Conservation (phyloP, 2,329 filamentous ascomycete species). For the Zasmidium cellare region DNA sequence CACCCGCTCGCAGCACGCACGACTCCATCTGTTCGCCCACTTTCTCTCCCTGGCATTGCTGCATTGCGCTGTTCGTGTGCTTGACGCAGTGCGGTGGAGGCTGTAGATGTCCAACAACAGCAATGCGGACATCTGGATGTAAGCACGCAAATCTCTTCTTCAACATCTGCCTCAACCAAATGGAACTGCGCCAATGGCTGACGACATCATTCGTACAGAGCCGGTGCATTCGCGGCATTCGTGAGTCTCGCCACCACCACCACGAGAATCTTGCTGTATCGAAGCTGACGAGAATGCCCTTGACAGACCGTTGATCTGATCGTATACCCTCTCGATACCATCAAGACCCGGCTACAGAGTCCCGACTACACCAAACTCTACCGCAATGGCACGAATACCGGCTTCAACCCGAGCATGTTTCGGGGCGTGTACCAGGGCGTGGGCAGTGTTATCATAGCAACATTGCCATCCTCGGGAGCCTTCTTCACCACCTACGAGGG, state of each 20-base stretch:
- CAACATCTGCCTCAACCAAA: background rate
- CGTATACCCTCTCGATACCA: conserved; percentile 79
- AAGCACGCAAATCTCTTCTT: background rate
- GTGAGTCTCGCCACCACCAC: background rate
- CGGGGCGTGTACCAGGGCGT: conserved; percentile 84
- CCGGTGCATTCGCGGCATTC: conserved; percentile 12
- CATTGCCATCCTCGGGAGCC: conserved; percentile 81
- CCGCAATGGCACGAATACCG: conserved; percentile 56
- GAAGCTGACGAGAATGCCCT: background rate
- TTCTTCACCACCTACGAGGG: conserved; percentile 92
- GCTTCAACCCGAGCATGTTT: conserved; percentile 59
- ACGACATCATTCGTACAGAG: background rate
- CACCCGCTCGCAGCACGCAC: background rate
- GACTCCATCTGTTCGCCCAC: background rate
- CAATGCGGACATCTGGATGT: conserved; percentile 15
- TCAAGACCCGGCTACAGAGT: conserved; percentile 84
- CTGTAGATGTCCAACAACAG: conserved; percentile 12
- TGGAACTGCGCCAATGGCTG: background rate
- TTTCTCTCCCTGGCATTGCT: background rate
- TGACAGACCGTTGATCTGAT: conserved; percentile 71
- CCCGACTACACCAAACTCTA: conserved; percentile 71
- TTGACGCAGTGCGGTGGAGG: background rate
- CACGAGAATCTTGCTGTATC: background rate
- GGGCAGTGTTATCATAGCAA: conserved; percentile 80
- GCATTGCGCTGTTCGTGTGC: background rate